Conservation (phyloP, 2,329 filamentous ascomycete species). For the Hypocrella siamensis region DNA sequence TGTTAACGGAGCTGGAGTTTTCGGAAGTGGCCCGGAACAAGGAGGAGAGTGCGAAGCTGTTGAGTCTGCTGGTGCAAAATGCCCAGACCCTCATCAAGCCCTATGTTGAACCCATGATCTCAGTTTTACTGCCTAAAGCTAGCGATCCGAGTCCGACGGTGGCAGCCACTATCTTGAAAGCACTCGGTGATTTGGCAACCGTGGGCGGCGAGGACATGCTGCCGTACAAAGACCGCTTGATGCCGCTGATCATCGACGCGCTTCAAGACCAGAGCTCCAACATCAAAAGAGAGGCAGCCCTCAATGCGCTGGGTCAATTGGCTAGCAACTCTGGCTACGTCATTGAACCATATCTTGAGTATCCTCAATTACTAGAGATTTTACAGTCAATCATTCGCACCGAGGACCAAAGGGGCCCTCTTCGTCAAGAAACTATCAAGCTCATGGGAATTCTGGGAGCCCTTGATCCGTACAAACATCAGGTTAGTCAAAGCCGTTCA, state of each 20-base stretch:
- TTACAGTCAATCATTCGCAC: slow-evolving; percentile 88
- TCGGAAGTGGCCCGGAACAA: slow-evolving; percentile 89
- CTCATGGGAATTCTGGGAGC: slow-evolving; percentile 91
- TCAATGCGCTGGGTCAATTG: slow-evolving; percentile 80
- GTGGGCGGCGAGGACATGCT: slow-evolving; percentile 92
- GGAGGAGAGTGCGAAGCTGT: slow-evolving; percentile 85
- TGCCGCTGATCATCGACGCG: slow-evolving; percentile 89
- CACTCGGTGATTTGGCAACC: slow-evolving; percentile 83
- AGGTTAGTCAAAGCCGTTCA: slow-evolving; percentile 24
- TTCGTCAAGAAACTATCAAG: slow-evolving; percentile 91
- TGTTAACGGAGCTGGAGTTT: slow-evolving; percentile 91
- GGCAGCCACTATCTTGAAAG: slow-evolving; percentile 85
- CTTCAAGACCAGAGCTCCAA: slow-evolving; percentile 88
- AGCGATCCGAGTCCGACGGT: slow-evolving; percentile 74
- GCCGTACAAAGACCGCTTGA: slow-evolving; percentile 76
- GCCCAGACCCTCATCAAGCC: slow-evolving; percentile 87
- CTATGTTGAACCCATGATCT: slow-evolving; percentile 93
- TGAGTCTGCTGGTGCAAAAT: slow-evolving; percentile 85
- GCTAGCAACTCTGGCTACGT: slow-evolving; percentile 96
- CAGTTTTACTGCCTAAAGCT: slow-evolving; percentile 84
- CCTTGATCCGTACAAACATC: slow-evolving; percentile 89
- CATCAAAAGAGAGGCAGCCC: slow-evolving; percentile 75
- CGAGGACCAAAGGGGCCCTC: slow-evolving; percentile 65
- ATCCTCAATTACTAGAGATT: slow-evolving; percentile 83
- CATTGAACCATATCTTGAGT: slow-evolving; percentile 88